phyloP scores from a whole-genome alignment of 495 filamentous ascomycete species.

The Talaromyces wortmannii region DNA sequence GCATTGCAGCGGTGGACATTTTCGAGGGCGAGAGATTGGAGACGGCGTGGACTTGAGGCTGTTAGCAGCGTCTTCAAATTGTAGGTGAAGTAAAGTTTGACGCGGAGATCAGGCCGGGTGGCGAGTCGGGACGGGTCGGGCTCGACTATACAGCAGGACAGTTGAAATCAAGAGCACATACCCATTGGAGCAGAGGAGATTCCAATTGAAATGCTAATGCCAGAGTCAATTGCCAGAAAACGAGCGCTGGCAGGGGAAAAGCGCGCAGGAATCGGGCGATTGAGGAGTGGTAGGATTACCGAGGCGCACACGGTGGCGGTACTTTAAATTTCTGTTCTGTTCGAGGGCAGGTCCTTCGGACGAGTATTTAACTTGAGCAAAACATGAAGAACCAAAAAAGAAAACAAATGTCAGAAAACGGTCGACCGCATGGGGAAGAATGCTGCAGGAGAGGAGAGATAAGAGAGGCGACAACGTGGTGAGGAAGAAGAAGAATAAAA shows the following conservation, averaged over 20 bases:
- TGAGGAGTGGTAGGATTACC: background rate
- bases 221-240: no score
- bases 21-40: slow-evolving; percentile 16
- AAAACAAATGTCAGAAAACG: background rate
- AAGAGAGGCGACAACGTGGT: background rate
- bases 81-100: slow-evolving; percentile 10
- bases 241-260: no score
- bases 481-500: background rate
- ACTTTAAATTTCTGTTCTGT: no score
- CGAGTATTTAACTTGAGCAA: background rate
- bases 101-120: slow-evolving; percentile 20
- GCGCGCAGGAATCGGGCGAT: no score
- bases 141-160: background rate
- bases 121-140: background rate
- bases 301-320: background rate
- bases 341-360: no score
- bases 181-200: background rate
- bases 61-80: background rate
- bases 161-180: background rate
- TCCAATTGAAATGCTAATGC: background rate
- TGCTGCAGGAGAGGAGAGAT: background rate
- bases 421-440: background rate
- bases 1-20: slow-evolving; percentile 16
- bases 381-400: background rate
- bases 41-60: slow-evolving; percentile 27